Base-by-base conservation (phyloP, 805 yeast species). In the Saccharomycopsis amapae region DNA sequence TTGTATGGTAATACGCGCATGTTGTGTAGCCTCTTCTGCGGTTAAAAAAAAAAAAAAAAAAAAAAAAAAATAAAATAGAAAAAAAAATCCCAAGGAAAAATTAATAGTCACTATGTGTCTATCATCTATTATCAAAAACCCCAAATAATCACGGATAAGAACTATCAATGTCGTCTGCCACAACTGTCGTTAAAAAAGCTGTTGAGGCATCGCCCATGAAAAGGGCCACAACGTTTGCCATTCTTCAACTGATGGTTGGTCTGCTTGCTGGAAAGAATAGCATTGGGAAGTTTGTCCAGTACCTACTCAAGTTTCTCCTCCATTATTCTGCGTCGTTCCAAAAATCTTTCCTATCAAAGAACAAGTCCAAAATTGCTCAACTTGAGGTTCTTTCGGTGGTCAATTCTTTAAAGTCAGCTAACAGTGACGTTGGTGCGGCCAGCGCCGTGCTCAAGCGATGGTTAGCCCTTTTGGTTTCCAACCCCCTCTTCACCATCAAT, bases 231-330 rank as follows among this genome's bases (percentile, higher is more conserved):
- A n/a, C n/a, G n/a, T n/a, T n/a, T n/a, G n/a, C n/a, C n/a, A n/a
- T n/a, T n/a, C n/a, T n/a, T n/a, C n/a, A n/a, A n/a, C n/a, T n/a
- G 25, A 43, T 50, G 49, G 35, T 51, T 4, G 40, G 52, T 17
- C 45, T 42, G 22, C 40, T 51, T 10, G 25, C 54, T n/a, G 54
- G 54, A 5, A 51, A 51, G 25, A 51, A 51, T 22, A 32, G 42
- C 32, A 13, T 51, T 7, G 52, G 45, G 7, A 51, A 51, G 32
- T 30, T 48, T 18, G 20, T 45, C 10, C 54, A 51, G 30, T 51
- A 48, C 33, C 38, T 45, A 4, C 13, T 50, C 7, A 40, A 42
- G 25, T 22, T 50, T 20, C 38, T 50, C 4, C 31, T 47, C 5
- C 34, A 36, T 5, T 48, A 47, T 32, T 50, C 53, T 4, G 15